Base-by-base conservation (phyloP, 257 asterid genomes). In the Ilex asprella region DNA sequence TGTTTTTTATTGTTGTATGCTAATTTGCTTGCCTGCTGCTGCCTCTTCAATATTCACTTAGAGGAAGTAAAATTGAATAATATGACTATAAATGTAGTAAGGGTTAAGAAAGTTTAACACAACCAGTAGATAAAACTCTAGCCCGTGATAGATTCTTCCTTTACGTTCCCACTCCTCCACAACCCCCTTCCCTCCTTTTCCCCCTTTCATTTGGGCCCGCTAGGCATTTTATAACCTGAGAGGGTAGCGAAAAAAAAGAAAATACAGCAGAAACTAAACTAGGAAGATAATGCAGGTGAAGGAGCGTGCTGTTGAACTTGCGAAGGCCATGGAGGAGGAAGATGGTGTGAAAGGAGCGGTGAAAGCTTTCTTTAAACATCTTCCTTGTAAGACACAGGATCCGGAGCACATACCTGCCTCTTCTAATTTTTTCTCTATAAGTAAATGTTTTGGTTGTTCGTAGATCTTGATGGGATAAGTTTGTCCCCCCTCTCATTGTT, bases 321-420 rank as follows among this genome's bases (percentile, higher is more conserved):
- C 96, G 9, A 76, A 83, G 72, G 85, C 95, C 41, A 88, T 91
- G 98, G 90, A 88, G 64, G 75, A 76, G 12, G 98, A 91, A 74
- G 95, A 91, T 65, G 96, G 98, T 21, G 98, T 84, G 46, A 16
- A 75, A 0, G 96, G 98, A 13, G 98, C 96, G 6, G 95, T 91
- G 73, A 71, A 78, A 51, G 86, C 98, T 39, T 91, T 91, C 52
- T 67, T 79, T 49, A 82, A 77, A 63, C 98, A 91, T 64, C 84
- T 75, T 63, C 89, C 89, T 12, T 75, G 55, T 1, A 59, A 61
- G 64, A 75, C 66, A n/a, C 64, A 55, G 3, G 44, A 71, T 59
- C 57, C 73, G 13, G 82, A 82, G 63, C 74, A 67, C 15, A 21
- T 67, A 0, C 77, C 14, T 15, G 71, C 50, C 30, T 39, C 76